Conservation (phyloP, 495 filamentous ascomycete species). For the Podospora anserina region DNA sequence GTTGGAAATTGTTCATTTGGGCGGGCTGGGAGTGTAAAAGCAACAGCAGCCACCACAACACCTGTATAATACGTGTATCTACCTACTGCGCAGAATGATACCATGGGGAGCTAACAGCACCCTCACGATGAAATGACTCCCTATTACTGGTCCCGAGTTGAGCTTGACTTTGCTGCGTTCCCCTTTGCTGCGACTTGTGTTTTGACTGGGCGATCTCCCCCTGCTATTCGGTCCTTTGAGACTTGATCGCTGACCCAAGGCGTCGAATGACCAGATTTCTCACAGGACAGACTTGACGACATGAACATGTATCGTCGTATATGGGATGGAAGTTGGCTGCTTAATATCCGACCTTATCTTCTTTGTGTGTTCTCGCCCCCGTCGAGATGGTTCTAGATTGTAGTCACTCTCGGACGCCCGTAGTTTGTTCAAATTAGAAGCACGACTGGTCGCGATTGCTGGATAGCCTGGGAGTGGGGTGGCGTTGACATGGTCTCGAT, state of each 20-base stretch:
- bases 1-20: neutral
- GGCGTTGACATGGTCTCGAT: too few relatives aligned
- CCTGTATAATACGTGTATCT: constrained; percentile 22
- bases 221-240: neutral
- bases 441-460: too few relatives aligned
- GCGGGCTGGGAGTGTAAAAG: constrained; percentile 1
- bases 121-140: neutral
- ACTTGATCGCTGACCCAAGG: neutral
- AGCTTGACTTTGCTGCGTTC: neutral
- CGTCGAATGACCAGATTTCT: neutral
- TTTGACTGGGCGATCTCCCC: neutral
- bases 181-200: neutral
- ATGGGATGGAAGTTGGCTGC: neutral
- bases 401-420: neutral
- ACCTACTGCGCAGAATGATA: constrained; percentile 22
- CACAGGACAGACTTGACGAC: neutral
- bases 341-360: neutral
- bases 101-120: constrained; percentile 9
- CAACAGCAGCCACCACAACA: constrained; percentile 15
- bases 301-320: neutral
- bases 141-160: neutral
- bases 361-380: too few relatives aligned
- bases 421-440: too few relatives aligned
- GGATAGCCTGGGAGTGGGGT: too few relatives aligned
- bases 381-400: neutral